Conservation (phyloP, 73 alveolate genomes). For the Paraurostyla sp. region DNA sequence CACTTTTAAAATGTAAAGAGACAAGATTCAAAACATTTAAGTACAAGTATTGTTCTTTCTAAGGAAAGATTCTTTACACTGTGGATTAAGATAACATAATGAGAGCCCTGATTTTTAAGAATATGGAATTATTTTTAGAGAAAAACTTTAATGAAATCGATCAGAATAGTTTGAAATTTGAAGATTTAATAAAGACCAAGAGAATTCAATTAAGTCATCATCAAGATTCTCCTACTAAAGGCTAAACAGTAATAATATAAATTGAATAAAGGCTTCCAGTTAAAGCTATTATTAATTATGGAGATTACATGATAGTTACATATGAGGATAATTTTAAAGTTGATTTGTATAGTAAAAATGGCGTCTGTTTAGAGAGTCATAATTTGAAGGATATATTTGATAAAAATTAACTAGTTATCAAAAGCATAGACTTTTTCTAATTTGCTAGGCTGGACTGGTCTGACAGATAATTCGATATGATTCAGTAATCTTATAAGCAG, state of each 20-base stretch:
- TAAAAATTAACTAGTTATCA: background rate
- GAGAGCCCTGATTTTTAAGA: background rate
- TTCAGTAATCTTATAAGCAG: conserved; percentile 1
- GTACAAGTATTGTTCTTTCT: conserved; percentile 7
- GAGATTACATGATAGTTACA: background rate
- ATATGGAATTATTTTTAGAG: background rate
- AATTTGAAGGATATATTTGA: background rate
- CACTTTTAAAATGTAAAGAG: background rate
- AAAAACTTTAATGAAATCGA: background rate
- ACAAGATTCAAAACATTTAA: background rate
- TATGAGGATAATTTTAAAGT: background rate
- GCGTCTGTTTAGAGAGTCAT: conserved; percentile 8
- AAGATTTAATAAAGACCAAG: no score
- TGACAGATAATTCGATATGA: conserved; percentile 37
- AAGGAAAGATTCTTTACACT: background rate
- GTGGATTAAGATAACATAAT: background rate
- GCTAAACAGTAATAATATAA: background rate
- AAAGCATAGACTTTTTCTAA: background rate
- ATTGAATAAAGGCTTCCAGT: background rate
- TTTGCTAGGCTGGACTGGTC: conserved; percentile 56
- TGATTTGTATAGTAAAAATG: conserved; percentile 40
- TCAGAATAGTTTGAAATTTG: no score
- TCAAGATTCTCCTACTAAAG: background rate
- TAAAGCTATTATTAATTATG: background rate
- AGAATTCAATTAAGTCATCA: no score